Evolutionary conservation across 1,139 yeast species (phyloP).

Genomic region (Hemisphaericaspora xylofermentans): DNA sequence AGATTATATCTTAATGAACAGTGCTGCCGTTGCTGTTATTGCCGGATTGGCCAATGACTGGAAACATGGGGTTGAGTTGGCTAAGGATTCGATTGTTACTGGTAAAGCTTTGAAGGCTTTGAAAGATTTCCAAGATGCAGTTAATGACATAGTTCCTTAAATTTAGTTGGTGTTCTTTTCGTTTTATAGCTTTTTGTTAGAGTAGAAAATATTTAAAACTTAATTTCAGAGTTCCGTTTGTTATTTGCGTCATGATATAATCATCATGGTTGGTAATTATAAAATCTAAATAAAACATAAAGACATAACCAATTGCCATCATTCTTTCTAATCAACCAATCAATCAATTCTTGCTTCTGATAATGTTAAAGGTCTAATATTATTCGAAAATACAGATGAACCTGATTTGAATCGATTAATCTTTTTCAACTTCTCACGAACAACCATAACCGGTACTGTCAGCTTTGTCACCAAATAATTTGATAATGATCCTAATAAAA

Average conservation of each 20-base stretch:
- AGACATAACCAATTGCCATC: neutral
- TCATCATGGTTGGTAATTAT: neutral
- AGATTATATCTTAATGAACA: constrained; percentile 83
- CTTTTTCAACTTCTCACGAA: constrained; percentile 77
- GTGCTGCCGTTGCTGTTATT: constrained; percentile 82
- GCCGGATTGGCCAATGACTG: constrained; percentile 67
- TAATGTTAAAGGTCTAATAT: constrained; percentile 49
- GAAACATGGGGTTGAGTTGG: constrained; percentile 75
- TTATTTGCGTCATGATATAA: too few relatives aligned
- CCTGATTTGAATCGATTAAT: constrained; percentile 58
- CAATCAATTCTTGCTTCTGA: constrained; percentile 52
- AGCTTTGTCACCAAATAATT: constrained; percentile 76
- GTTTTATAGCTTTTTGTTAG: neutral
- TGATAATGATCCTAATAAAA: constrained; percentile 70
- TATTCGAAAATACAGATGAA: constrained; percentile 47
- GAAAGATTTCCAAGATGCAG: constrained; percentile 51
- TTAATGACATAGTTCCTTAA: constrained; percentile 16
- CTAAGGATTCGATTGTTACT: constrained; percentile 61
- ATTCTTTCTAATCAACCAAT: too few relatives aligned
- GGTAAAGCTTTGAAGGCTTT: constrained; percentile 69
- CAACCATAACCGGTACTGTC: constrained; percentile 89
- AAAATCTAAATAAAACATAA: neutral
- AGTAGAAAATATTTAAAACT: neutral
- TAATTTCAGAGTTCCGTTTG: too few relatives aligned
- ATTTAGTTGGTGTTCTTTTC: neutral